Conservation (phyloP, 257 asterid species). For the Jacaranda copaia region DNA sequence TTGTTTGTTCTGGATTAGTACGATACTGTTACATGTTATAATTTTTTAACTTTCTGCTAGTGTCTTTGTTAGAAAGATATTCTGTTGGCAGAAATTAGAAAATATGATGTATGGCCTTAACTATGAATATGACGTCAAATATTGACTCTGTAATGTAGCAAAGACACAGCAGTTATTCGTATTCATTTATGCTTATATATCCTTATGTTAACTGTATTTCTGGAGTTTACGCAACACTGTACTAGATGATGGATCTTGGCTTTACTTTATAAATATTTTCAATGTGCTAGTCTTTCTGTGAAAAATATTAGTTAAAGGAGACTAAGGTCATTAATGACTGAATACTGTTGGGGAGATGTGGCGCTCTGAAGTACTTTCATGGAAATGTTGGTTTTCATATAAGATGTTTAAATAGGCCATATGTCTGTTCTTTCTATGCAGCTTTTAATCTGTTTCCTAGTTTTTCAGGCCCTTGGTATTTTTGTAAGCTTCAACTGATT, state of each 20-base stretch:
- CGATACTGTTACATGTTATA: conserved; percentile 21
- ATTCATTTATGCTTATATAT: too few relatives aligned
- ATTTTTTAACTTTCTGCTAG: neutral
- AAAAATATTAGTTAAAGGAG: too few relatives aligned
- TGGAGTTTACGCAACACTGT: neutral
- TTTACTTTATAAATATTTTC: too few relatives aligned
- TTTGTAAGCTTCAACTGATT: too few relatives aligned
- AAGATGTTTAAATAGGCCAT: neutral
- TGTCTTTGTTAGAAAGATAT: conserved; percentile 3
- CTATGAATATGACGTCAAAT: too few relatives aligned
- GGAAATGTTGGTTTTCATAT: neutral
- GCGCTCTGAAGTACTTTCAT: neutral
- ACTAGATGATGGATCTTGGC: neutral
- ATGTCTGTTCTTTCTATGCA: neutral
- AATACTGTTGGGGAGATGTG: too few relatives aligned
- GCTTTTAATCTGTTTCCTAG: too few relatives aligned
- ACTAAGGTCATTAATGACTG: too few relatives aligned
- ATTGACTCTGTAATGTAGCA: neutral
- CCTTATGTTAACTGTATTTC: neutral
- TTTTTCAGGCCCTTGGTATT: too few relatives aligned
- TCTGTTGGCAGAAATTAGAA: neutral
- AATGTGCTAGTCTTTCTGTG: neutral
- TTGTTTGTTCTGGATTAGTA: conserved; percentile 2
- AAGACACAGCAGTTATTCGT: neutral
- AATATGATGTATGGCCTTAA: too few relatives aligned